Conservation (phyloP, 208 protist genomes). For the Wallacemonas sp. region DNA sequence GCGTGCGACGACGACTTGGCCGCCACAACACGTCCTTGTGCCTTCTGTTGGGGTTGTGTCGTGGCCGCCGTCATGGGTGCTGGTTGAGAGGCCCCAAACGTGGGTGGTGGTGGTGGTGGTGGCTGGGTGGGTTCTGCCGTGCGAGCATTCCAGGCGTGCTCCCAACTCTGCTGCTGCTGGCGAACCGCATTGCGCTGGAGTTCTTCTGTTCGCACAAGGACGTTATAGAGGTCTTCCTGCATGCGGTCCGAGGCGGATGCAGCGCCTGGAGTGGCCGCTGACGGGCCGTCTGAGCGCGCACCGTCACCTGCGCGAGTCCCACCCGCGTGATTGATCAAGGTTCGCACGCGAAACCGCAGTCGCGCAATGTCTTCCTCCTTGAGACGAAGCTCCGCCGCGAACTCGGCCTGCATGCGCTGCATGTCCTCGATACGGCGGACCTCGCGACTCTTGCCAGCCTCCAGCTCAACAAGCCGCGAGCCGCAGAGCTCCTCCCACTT, state of each 20-base stretch:
- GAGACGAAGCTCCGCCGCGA: conserved; percentile 70
- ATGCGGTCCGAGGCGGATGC: conserved; percentile 1
- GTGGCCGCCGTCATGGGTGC: too few relatives aligned
- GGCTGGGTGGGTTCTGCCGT: too few relatives aligned
- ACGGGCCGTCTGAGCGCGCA: background rate
- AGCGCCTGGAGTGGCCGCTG: background rate
- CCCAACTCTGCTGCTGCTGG: conserved; percentile 41
- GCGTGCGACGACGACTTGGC: too few relatives aligned
- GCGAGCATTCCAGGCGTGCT: conserved; percentile 22
- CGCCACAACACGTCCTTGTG: too few relatives aligned
- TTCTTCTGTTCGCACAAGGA: conserved; percentile 54
- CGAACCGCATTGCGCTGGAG: conserved; percentile 43
- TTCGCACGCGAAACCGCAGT: conserved; percentile 67
- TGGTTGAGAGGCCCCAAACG: too few relatives aligned
- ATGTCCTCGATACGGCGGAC: conserved; percentile 67
- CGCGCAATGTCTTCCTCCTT: conserved; percentile 80
- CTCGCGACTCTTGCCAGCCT: conserved; percentile 68
- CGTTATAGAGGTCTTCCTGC: conserved; percentile 34
- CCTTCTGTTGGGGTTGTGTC: too few relatives aligned
- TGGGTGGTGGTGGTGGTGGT: too few relatives aligned
- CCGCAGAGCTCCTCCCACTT: conserved; percentile 82
- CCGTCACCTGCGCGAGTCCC: background rate
- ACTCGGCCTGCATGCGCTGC: conserved; percentile 68
- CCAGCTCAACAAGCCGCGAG: conserved; percentile 68
- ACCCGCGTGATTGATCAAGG: conserved; percentile 15